These are phyloP conservation scores for Priceomyces castillae DNA, from an alignment of 805 yeast species.

Conservation along the genomic window DNA sequence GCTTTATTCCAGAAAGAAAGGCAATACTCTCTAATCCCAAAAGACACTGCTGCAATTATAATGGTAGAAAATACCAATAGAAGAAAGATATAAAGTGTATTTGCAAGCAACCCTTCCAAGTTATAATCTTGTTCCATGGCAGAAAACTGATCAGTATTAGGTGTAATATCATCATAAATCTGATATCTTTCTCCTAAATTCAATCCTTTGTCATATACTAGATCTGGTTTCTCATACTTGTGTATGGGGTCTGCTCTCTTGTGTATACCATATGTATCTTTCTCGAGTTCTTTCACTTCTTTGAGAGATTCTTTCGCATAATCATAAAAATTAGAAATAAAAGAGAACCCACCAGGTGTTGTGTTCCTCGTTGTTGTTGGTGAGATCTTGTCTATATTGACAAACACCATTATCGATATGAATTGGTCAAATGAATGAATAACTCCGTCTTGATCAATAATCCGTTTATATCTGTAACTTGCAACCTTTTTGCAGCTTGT, in stretches of 20 bases:
- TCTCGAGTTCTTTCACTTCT: neutral
- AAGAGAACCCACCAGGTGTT: neutral
- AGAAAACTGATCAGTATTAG: neutral
- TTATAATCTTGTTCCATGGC: neutral
- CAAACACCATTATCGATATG: neutral
- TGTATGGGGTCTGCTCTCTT: neutral
- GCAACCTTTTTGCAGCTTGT: conserved; percentile 1
- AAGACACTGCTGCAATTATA: conserved; percentile 18
- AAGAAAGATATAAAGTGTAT: conserved; percentile 24
- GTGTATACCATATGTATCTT: neutral
- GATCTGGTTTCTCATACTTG: neutral
- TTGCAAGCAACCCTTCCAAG: conserved; percentile 20
- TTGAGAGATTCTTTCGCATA: neutral
- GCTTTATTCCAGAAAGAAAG: conserved; percentile 10
- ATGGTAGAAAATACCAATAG: conserved; percentile 19
- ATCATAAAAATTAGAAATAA: neutral
- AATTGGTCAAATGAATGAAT: neutral
- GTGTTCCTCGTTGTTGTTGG: neutral
- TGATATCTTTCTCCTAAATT: neutral
- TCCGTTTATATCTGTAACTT: neutral
- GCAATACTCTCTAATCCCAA: conserved; percentile 25
- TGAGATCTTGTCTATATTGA: neutral
- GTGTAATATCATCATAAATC: neutral
- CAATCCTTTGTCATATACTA: neutral
- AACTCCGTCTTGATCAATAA: too few species aligned